Evolutionary conservation across 2,329 filamentous ascomycete genomes (phyloP), one percentile per base, ranked within the genome.

Genomic region (Fusarium piperis): DNA sequence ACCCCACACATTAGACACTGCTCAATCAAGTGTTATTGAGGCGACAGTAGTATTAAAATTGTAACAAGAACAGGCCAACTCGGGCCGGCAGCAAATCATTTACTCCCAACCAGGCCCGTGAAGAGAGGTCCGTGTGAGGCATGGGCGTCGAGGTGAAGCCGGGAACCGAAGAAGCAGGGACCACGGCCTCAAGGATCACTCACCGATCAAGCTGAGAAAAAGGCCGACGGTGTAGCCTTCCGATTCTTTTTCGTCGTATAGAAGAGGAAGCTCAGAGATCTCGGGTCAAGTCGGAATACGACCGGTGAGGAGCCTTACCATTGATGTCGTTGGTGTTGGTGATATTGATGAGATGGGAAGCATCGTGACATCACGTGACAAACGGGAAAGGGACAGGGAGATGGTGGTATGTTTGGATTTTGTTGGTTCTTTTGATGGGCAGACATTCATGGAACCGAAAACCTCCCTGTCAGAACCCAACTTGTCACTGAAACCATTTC

Each of bases 331-430:
- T 48, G 39, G 12, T 51, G 18, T 51, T 51, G 44, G 41, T 59
- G 57, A 32, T 51, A 20, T 48, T 48, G 33, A 23, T 12, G 30
- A 11, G n/a, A 16, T 12, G 39, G 11, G n/a, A 16, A 51, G 18
- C 9, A 59, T 59, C 39, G 57, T 28, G 57, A 51, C 41, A 51
- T 59, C 39, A 59, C 57, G 57, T 59, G 57, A 59, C 20, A 13
- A 10, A 26, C 13, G 11, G 8, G 20, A 59, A 36, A 11, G 20
- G 39, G 9, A 44, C 18, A 52, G 15, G 26, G 38, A 52, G 55
- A 41, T 16, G 4, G 39, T 44, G 38, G 16, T 12, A 11, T 20
- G 53, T 57, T 30, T n/a, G 7, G 28, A 12, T 46, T 36, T 18
- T 28, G 38, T 46, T 41, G 28, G 48, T 16, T 53, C 30, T 7